Conservation (phyloP, 106 monocot species). For the Gastrodia elata region DNA sequence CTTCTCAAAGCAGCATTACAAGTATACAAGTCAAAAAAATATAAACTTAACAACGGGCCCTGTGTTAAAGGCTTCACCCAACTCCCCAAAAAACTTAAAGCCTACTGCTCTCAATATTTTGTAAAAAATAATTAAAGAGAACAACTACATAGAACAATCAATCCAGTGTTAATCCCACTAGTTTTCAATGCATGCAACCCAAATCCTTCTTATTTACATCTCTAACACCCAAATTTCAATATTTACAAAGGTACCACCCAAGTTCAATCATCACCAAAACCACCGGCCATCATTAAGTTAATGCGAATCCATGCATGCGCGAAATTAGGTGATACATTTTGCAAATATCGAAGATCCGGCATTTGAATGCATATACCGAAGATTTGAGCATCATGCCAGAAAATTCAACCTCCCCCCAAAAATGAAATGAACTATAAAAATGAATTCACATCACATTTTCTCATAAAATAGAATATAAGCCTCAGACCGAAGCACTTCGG, state of each 20-base stretch:
- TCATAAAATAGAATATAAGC: conserved; percentile 85
- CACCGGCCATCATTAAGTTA: too few relatives aligned
- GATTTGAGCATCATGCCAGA: too few relatives aligned
- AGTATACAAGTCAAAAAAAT: background rate
- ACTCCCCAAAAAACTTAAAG: background rate
- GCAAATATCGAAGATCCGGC: too few relatives aligned
- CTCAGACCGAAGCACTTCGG: conserved; percentile 63
- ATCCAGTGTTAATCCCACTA: background rate
- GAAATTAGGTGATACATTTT: too few relatives aligned
- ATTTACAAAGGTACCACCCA: too few relatives aligned
- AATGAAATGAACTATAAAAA: background rate
- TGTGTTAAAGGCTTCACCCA: background rate
- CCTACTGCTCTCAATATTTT: background rate
- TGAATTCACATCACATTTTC: conserved; percentile 15
- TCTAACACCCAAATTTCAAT: too few relatives aligned
- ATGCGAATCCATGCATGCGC: too few relatives aligned
- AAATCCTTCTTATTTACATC: too few relatives aligned
- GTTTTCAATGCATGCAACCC: background rate
- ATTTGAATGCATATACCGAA: too few relatives aligned
- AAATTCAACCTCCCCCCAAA: background rate
- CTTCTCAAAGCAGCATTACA: background rate
- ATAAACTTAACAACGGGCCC: background rate
- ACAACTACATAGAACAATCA: too few relatives aligned
- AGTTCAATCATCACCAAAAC: too few relatives aligned
- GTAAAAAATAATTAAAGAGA: too few relatives aligned